Evolutionary conservation across 1,139 yeast species (phyloP).

Genomic region (Meyerozyma carpophila): DNA sequence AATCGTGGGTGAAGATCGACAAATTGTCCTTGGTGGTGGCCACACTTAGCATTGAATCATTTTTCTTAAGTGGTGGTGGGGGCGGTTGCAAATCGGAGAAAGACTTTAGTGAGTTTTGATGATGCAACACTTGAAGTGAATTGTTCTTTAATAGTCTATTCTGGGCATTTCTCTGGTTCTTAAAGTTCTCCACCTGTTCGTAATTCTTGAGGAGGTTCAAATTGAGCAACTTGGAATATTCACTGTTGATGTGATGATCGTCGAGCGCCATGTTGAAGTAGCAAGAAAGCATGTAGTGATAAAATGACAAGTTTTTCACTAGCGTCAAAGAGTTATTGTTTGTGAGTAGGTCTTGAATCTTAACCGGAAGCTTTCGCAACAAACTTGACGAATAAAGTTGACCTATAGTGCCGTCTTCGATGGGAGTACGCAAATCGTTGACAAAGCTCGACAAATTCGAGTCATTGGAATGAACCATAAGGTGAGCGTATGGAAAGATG

Average conservation of each 20-base stretch:
- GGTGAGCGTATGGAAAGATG: conserved; percentile 32
- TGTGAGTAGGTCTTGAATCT: conserved; percentile 31
- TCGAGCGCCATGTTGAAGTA: conserved; percentile 33
- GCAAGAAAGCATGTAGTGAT: conserved; percentile 39
- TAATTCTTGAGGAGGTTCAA: conserved; percentile 37
- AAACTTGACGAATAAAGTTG: conserved; percentile 18
- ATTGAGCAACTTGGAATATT: conserved; percentile 31
- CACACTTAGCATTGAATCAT: conserved; percentile 11
- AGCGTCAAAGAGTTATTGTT: conserved; percentile 27
- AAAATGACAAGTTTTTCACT: conserved; percentile 31
- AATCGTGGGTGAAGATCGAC: conserved; percentile 9
- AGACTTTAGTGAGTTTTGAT: conserved; percentile 32
- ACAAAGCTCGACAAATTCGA: conserved; percentile 32
- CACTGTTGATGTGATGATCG: conserved; percentile 26
- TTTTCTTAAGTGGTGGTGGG: conserved; percentile 6
- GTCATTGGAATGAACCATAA: conserved; percentile 36
- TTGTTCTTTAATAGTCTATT: conserved; percentile 25
- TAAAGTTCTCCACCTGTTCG: conserved; percentile 29
- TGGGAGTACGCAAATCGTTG: conserved; percentile 23
- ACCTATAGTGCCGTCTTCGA: conserved; percentile 21
- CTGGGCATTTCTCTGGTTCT: conserved; percentile 27
- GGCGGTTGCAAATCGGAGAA: conserved; percentile 5
- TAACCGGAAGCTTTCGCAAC: conserved; percentile 28
- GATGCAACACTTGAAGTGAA: conserved; percentile 26
- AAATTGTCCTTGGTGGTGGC: conserved; percentile 11